Evolutionary conservation across 2,329 filamentous ascomycete genomes (phyloP), one percentile per base, ranked within the genome.

Genomic region (Colletotrichum tropicicola): DNA sequence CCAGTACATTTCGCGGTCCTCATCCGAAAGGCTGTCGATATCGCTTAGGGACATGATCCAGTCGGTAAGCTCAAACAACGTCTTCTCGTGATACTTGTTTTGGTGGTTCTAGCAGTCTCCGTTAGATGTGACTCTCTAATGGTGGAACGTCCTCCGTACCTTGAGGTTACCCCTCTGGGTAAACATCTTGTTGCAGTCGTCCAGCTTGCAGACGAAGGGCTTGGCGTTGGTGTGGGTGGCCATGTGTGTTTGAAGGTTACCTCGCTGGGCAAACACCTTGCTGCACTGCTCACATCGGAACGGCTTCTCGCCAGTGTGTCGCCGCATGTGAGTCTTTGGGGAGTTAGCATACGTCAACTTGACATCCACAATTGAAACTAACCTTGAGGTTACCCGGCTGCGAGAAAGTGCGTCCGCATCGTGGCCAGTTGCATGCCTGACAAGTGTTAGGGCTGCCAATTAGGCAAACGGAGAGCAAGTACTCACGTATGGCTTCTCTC

Each of bases 81-180:
- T 91, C n/a, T 87, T 80, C 37, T 87, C 86, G 78, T 98, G 95
- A 75, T 97, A 98, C 73, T 94, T 95, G 81, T 98, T 98, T 78
- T 97, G 93, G 73, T 98, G 95, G 3, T 91, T 92, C 91, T 93
- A 63, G 6, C 61, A 68, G 3, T 15, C 15, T 12, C 35, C 35
- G 58, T 59, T 62, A 71, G 41, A 4, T 6, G 4, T 6, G 5
- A 1, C 8, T 28, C 37, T 3, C 2, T 23, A 5, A 12, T 23
- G 15, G 13, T 19, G 5, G 15, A 9, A 10, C 5, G 25, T n/a
- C 52, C 4, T 27, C 63, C 78, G 52, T 73, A 93, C 92, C 87
- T 98, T 98, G 70, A 98, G 86, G 73, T 98, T 98, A 8, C 95
- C 95, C 2, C 95, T 86, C 70, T 97, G 92, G 0, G 93, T 97